Evolutionary conservation across 495 filamentous ascomycete genomes (phyloP).

Genomic region (Aspergillus funiculosus): DNA sequence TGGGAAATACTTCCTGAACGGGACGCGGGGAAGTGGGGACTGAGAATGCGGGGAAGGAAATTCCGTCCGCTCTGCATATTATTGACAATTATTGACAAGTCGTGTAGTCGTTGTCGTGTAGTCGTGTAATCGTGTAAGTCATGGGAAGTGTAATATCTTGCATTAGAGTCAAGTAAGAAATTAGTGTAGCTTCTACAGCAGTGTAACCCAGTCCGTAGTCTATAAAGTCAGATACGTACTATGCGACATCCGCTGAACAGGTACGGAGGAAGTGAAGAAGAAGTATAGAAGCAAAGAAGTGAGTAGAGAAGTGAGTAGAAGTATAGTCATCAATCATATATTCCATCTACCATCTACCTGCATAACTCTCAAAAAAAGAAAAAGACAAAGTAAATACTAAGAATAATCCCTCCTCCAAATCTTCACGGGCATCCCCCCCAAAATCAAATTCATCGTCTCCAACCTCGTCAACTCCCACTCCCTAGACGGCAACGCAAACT

Average conservation of each 20-base stretch:
- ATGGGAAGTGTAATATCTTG: too few relatives aligned
- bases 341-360: background rate
- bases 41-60: slow-evolving; percentile 2
- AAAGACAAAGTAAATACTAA: background rate
- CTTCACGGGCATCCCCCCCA: slow-evolving; percentile 38
- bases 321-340: background rate
- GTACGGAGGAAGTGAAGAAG: too few relatives aligned
- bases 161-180: too few relatives aligned
- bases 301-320: too few relatives aligned
- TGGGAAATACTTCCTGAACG: slow-evolving; percentile 10
- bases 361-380: background rate
- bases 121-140: too few relatives aligned
- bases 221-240: too few relatives aligned
- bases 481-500: slow-evolving; percentile 34
- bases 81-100: too few relatives aligned
- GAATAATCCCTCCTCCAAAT: slow-evolving; percentile 29
- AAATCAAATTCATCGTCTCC: slow-evolving; percentile 40
- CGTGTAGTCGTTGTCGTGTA: too few relatives aligned
- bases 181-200: too few relatives aligned
- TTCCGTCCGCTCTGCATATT: slow-evolving; percentile 1
- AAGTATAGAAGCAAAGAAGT: too few relatives aligned
- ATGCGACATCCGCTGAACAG: too few relatives aligned
- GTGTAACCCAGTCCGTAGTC: too few relatives aligned
- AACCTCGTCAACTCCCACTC: slow-evolving; percentile 33
- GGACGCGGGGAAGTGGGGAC: slow-evolving; percentile 6